Conservation (phyloP, 2,329 filamentous ascomycete species). For the Penicillium sumatraense region DNA sequence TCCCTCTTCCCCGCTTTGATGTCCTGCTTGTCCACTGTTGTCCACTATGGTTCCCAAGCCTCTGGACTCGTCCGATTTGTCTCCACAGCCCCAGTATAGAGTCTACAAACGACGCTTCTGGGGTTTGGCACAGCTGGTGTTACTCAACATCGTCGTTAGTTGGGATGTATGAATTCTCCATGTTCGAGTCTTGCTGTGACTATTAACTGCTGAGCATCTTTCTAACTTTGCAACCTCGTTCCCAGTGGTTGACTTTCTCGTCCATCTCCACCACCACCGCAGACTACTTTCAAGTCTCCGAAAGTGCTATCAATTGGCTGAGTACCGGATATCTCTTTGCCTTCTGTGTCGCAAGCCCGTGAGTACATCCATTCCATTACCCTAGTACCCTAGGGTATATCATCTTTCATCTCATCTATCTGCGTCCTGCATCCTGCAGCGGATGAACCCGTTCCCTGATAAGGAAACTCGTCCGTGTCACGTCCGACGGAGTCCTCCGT, state of each 20-base stretch:
- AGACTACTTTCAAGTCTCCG: conserved; percentile 73
- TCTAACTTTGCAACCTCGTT: no score
- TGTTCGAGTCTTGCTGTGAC: no score
- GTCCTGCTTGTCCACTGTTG: background rate
- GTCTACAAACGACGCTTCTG: conserved; percentile 90
- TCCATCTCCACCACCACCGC: conserved; percentile 77
- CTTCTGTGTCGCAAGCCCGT: conserved; percentile 74
- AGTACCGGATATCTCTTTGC: conserved; percentile 85
- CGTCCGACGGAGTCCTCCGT: no score
- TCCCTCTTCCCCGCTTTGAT: background rate
- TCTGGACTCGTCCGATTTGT: background rate
- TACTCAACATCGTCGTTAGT: conserved; percentile 90
- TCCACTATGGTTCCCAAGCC: conserved; percentile 5
- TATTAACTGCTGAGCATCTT: no score
- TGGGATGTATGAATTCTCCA: conserved; percentile 77
- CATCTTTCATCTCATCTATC: no score
- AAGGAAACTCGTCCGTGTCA: no score
- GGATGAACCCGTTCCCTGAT: no score
- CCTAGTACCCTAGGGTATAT: background rate
- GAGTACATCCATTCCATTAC: conserved; percentile 31
- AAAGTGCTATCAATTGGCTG: conserved; percentile 88
- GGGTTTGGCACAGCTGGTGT: conserved; percentile 78
- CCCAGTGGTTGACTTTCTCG: conserved; percentile 95
- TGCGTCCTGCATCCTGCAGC: no score
- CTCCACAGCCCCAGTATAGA: conserved; percentile 43